A percentile compares a stretch with the other conserved stretches of the same genome.
phyloP scores from a whole-genome alignment of 495 filamentous ascomycete species.

The Poronia punctata region DNA sequence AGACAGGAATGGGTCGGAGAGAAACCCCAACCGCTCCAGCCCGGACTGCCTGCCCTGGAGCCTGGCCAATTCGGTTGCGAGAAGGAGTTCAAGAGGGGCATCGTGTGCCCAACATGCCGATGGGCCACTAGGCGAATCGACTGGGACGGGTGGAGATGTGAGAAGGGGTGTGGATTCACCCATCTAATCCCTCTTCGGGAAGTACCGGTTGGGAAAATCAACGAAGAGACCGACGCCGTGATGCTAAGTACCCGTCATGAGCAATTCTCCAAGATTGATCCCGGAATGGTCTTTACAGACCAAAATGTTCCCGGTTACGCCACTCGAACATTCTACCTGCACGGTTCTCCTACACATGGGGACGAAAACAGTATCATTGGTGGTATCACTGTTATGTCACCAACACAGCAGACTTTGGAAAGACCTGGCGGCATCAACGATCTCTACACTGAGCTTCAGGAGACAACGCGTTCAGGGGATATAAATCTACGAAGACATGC shows the following conservation, averaged over 20 bases:
- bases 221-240: neutral
- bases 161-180: constrained; percentile 44
- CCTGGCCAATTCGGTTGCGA: constrained; percentile 28
- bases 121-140: constrained; percentile 54
- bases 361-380: constrained; percentile 33
- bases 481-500: constrained; percentile 54
- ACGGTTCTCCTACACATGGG: constrained; percentile 9
- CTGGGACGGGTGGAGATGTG: constrained; percentile 63
- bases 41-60: constrained; percentile 18
- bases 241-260: neutral
- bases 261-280: neutral
- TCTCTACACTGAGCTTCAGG: constrained; percentile 59
- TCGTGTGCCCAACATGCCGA: constrained; percentile 66
- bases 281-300: neutral
- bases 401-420: constrained; percentile 44
- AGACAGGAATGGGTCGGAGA: constrained; percentile 16
- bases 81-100: constrained; percentile 38
- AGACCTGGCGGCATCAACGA: constrained; percentile 52
- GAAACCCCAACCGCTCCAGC: constrained; percentile 28
- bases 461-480: constrained; percentile 21
- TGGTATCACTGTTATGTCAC: constrained; percentile 54
- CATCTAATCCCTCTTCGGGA: constrained; percentile 32
- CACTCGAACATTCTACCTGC: constrained; percentile 29
- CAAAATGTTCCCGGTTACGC: constrained; percentile 18
- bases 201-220: constrained; percentile 15